A percentile compares a stretch with the other conserved stretches of the same genome.
Evolutionary conservation across 345 rosid species (phyloP).

Genomic region (Psidium guajava): DNA sequence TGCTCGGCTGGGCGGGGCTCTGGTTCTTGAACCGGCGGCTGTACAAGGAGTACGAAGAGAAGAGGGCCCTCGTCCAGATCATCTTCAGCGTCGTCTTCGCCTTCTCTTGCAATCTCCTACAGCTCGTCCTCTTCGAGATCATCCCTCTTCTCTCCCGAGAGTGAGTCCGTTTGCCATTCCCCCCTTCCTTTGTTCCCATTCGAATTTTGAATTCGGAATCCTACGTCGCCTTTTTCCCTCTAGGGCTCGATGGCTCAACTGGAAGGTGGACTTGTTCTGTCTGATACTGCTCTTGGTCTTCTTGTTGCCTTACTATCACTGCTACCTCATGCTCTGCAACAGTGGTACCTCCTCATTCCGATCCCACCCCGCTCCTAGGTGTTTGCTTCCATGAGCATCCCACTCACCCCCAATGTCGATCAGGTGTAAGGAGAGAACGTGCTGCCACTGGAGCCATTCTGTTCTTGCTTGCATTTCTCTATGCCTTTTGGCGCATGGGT

Average conservation of each 20-base stretch:
- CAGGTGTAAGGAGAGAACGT: slow-evolving; percentile 88
- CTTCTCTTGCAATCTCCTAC: slow-evolving; percentile 88
- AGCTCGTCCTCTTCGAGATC: slow-evolving; percentile 95
- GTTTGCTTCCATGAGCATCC: neutral
- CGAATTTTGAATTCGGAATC: neutral
- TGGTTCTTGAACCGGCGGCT: slow-evolving; percentile 84
- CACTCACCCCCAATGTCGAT: neutral
- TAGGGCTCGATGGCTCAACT: slow-evolving; percentile 90
- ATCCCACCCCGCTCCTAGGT: neutral
- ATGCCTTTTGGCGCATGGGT: slow-evolving; percentile 99
- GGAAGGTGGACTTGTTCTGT: slow-evolving; percentile 95
- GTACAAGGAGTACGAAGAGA: slow-evolving; percentile 96
- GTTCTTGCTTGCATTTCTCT: slow-evolving; percentile 79
- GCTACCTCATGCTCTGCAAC: slow-evolving; percentile 92
- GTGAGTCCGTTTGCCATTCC: slow-evolving; percentile 9
- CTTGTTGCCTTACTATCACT: slow-evolving; percentile 93
- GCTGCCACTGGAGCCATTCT: slow-evolving; percentile 86
- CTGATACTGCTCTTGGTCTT: slow-evolving; percentile 83
- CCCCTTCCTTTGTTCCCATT: neutral
- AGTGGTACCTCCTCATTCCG: slow-evolving; percentile 33
- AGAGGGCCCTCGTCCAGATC: slow-evolving; percentile 82
- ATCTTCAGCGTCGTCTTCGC: slow-evolving; percentile 91
- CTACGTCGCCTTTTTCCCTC: neutral
- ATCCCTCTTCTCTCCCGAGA: slow-evolving; percentile 85
- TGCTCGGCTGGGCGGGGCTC: slow-evolving; percentile 78